Base-by-base conservation (phyloP, 805 yeast genomes). In the Saccharomycopsis lassenensis region DNA sequence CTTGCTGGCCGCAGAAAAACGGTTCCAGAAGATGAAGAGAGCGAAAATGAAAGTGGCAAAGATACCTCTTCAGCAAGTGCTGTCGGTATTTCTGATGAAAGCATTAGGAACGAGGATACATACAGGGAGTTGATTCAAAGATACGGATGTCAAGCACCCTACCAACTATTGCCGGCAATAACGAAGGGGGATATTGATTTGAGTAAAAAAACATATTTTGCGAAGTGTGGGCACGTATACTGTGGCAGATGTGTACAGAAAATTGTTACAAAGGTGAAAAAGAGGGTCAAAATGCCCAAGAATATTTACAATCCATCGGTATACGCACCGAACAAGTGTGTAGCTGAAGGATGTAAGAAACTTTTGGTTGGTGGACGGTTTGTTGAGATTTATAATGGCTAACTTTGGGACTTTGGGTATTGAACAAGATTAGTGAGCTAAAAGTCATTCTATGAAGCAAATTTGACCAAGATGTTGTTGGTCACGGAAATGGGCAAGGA, bases 191-290 rank as follows among this genome's bases (percentile, higher is more conserved):
- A 82, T 48, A 48, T 59, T 14, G 77, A 69, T 37, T 57, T 81
- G 23, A 77, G 87, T 0, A 72, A 65, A 48, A 66, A 85, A 41
- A 68, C 79, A 2, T 85, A 77, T 49, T 65, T 67, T 14, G 68
- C 82, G 0, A 56, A 59, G 26, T 85, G 95, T 61, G 95, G 95
- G 0, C 95, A 85, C 58, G 69, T 76, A 1, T 85, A 72, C 52
- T 85, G 95, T 55, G 95, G 95, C 1, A 57, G 89, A 28, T 85
- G 95, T 57, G 80, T 79, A 16, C 71, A 71, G 45, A 69, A 74
- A 65, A 68, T 47, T 48, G 46, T 29, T 4, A 15, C 33, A 5
- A 27, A 36, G 22, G 25, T 22, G 12, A 29, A 15, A n/a, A 28
- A 28, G 22, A 24, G 15, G 18, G 26, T 11, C 16, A 43, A 37